Conservation (phyloP, 495 filamentous ascomycete genomes). For the Rhizodiscina lignyota region DNA sequence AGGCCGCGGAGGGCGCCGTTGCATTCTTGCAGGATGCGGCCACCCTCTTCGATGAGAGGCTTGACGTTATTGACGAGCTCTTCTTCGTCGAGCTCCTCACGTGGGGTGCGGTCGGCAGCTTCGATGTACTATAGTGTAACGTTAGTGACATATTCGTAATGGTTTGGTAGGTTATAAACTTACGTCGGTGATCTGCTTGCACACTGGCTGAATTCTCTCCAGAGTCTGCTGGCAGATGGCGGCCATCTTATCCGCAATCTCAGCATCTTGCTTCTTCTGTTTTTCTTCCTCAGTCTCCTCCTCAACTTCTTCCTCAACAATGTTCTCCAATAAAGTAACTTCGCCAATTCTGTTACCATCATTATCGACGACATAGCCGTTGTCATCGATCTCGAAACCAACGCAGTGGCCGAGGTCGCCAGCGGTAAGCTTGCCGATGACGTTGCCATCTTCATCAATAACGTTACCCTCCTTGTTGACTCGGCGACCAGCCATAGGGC, state of each 20-base stretch:
- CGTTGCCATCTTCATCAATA: slow-evolving; percentile 60
- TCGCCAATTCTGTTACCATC: slow-evolving; percentile 71
- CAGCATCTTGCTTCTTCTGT: slow-evolving; percentile 46
- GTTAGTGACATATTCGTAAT: slow-evolving; percentile 5
- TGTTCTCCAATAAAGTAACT: slow-evolving; percentile 60
- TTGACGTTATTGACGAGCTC: slow-evolving; percentile 70
- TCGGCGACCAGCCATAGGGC: slow-evolving; percentile 57
- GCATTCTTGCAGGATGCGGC: slow-evolving; percentile 67
- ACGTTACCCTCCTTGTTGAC: slow-evolving; percentile 77
- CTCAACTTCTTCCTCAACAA: slow-evolving; percentile 36
- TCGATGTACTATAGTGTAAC: slow-evolving; percentile 45
- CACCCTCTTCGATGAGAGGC: slow-evolving; percentile 73
- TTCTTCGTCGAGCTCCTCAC: slow-evolving; percentile 85
- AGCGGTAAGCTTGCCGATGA: slow-evolving; percentile 63
- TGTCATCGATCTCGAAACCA: slow-evolving; percentile 71
- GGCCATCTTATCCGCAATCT: slow-evolving; percentile 65
- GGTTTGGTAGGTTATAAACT: slow-evolving; percentile 13
- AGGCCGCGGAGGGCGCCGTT: slow-evolving; percentile 82
- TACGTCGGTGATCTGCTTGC: slow-evolving; percentile 77
- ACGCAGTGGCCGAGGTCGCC: slow-evolving; percentile 53
- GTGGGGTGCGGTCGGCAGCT: slow-evolving; percentile 62
- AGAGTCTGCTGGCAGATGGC: slow-evolving; percentile 60
- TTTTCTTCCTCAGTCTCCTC: slow-evolving; percentile 33
- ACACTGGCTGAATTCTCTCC: slow-evolving; percentile 68
- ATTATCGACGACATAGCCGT: slow-evolving; percentile 68